Base-by-base conservation (phyloP, 1,139 yeast species). In the Scheffersomyces lignicola region DNA sequence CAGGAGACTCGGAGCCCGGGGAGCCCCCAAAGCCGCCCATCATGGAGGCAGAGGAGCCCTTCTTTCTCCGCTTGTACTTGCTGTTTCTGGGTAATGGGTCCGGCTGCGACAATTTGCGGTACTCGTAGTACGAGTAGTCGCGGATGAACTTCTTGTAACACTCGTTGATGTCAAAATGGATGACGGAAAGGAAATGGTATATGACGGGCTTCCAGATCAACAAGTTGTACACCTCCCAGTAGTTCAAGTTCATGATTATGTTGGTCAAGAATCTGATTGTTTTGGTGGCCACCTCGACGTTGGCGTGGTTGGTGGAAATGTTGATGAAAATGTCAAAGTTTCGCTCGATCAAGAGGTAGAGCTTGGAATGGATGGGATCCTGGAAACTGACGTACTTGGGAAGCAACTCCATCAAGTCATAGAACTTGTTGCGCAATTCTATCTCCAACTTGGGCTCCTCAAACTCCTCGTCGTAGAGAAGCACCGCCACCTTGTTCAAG, bases 151-250 rank as follows among this genome's bases (percentile, higher is more conserved):
- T 55, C 4, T 47, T 36, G 44, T 70, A 70, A 39, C 73, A 68
- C 15, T 65, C 73, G 39, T 62, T 54, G 18, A 70, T 44, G 44
- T 70, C 71, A 41, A 66, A 65, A 18, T 65, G 59, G 20, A 70
- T 68, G 11, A 70, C 49, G 5, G 50, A 46, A 27, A 70, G 49
- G 37, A 70, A 70, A 40, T 65, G 73, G 43, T 65, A 69, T 12
- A 70, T 62, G 7, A 70, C 62, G 1, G 76, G 76, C 39, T 68
- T 68, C 72, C 73, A 67, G 12, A 52, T 52, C 17, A 70, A 55
- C 23, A 70, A 51, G 38, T 68, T 69, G 45, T 68, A 69, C 15
- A 69, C 44, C 42, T 70, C 76, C 76, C 76, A 70, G 47, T 70
- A 70, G 43, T 68, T 70, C 33, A 69, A 49, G 31, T 50, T 48